Conservation (phyloP, 495 filamentous ascomycete species). For the Cladorrhinum samala region DNA sequence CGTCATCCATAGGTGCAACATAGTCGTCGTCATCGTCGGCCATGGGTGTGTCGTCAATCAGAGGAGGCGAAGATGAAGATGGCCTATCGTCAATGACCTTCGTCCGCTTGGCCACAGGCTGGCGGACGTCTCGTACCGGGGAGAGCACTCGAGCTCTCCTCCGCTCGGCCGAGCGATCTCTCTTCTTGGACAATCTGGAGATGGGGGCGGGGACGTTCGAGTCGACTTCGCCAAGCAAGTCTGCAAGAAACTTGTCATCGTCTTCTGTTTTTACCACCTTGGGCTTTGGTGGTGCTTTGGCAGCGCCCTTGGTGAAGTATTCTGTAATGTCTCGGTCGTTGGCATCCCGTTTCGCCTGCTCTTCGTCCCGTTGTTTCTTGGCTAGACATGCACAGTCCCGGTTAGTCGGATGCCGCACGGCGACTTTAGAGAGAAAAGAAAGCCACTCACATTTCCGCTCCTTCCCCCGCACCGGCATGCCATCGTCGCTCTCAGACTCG, state of each 20-base stretch:
- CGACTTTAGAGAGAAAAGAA: not conserved
- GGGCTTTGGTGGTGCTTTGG: slow-evolving; percentile 61
- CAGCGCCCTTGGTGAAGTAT: slow-evolving; percentile 77
- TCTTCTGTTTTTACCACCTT: slow-evolving; percentile 80
- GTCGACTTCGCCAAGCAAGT: slow-evolving; percentile 84
- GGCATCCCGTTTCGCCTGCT: slow-evolving; percentile 76
- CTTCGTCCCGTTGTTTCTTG: slow-evolving; percentile 87
- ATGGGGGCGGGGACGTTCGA: slow-evolving; percentile 61
- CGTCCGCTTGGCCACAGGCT: slow-evolving; percentile 41
- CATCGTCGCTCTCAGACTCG: slow-evolving; percentile 68
- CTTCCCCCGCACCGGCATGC: slow-evolving; percentile 52
- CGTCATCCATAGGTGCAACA: slow-evolving; percentile 51
- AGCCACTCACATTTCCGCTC: slow-evolving; percentile 39
- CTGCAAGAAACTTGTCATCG: slow-evolving; percentile 77
- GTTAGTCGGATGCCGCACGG: not conserved
- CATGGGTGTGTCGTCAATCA: slow-evolving; percentile 34
- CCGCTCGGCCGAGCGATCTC: slow-evolving; percentile 65
- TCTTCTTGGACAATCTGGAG: slow-evolving; percentile 48
- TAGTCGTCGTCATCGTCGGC: slow-evolving; percentile 59
- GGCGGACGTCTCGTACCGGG: slow-evolving; percentile 50
- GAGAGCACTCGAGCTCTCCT: slow-evolving; percentile 76
- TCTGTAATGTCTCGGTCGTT: slow-evolving; percentile 87
- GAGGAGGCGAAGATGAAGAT: slow-evolving; percentile 36
- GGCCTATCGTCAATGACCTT: slow-evolving; percentile 42
- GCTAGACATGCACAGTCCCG: slow-evolving; percentile 33